These are phyloP conservation scores for Kwoniella sp. DNA, from an alignment of 768 basidiomycete species.

Conservation along the genomic window DNA sequence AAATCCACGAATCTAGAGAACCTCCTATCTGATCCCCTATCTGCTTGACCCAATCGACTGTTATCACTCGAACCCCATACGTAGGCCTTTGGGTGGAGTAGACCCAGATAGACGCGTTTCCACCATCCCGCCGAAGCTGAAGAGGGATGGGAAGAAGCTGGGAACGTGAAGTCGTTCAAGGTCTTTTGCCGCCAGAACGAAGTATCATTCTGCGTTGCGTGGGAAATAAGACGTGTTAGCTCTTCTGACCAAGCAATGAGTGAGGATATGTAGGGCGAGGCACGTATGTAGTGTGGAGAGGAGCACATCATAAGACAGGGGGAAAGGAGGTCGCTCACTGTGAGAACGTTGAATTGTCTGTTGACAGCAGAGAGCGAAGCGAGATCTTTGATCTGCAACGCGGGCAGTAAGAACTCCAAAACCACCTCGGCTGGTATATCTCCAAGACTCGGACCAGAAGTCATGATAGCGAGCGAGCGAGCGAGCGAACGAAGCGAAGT, in stretches of 20 bases:
- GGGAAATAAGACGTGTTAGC: not conserved
- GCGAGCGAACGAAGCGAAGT: too few relatives aligned
- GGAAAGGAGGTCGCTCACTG: conserved; percentile 21
- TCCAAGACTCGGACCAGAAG: conserved; percentile 6
- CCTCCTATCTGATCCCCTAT: conserved; percentile 5
- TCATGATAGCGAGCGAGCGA: too few relatives aligned
- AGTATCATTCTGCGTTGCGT: conserved; percentile 32
- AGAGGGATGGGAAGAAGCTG: conserved; percentile 26
- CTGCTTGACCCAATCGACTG: conserved; percentile 29
- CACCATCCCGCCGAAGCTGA: conserved; percentile 22
- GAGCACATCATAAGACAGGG: not conserved
- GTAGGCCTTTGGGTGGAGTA: conserved; percentile 32
- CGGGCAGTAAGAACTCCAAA: conserved; percentile 65
- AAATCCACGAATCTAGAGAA: conserved; percentile 24
- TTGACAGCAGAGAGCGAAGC: conserved; percentile 65
- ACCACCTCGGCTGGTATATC: conserved; percentile 76
- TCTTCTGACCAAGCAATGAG: too few relatives aligned
- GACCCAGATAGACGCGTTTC: conserved; percentile 28
- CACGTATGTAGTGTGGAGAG: too few relatives aligned
- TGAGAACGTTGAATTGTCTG: conserved; percentile 63
- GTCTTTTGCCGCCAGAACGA: conserved; percentile 45
- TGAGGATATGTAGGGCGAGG: too few relatives aligned
- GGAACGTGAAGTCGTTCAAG: conserved; percentile 34
- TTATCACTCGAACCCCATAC: conserved; percentile 49
- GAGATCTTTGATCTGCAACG: conserved; percentile 63